Conservation (phyloP, 768 basidiomycete species). For the Boletus insuetus region DNA sequence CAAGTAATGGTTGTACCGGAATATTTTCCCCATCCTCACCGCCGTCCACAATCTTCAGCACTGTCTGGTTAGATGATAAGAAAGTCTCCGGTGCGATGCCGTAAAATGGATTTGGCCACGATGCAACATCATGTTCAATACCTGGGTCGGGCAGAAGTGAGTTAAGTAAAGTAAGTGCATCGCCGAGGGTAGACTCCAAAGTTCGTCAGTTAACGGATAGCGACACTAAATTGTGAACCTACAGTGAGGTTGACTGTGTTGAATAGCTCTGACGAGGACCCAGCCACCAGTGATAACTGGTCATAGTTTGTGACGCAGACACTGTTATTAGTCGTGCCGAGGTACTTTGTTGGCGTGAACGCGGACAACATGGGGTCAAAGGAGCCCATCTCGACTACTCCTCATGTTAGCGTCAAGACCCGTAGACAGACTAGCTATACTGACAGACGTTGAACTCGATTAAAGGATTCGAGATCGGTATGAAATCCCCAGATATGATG, state of each 20-base stretch:
- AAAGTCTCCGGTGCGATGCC: constrained; percentile 36
- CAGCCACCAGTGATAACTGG: constrained; percentile 35
- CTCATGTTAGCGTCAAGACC: not conserved
- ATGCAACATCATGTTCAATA: constrained; percentile 30
- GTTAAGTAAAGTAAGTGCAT: constrained; percentile 14
- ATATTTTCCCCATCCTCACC: constrained; percentile 43
- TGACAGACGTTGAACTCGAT: constrained; percentile 36
- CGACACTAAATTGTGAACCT: not conserved
- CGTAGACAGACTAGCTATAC: not conserved
- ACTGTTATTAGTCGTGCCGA: constrained; percentile 37
- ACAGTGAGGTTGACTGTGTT: constrained; percentile 31
- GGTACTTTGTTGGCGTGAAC: constrained; percentile 43
- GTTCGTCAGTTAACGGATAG: not conserved
- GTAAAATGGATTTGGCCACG: constrained; percentile 38
- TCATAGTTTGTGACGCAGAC: constrained; percentile 35
- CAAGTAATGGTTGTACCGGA: constrained; percentile 49
- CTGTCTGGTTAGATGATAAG: constrained; percentile 27
- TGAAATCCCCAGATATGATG: constrained; percentile 15
- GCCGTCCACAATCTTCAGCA: constrained; percentile 38
- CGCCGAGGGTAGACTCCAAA: not conserved
- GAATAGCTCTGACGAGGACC: constrained; percentile 40
- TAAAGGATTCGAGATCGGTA: constrained; percentile 32
- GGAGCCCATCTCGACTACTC: constrained; percentile 37
- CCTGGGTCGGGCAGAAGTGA: constrained; percentile 23
- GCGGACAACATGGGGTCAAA: constrained; percentile 44